Base-by-base conservation (phyloP, 495 filamentous ascomycete species). In the Penicillium canariense region DNA sequence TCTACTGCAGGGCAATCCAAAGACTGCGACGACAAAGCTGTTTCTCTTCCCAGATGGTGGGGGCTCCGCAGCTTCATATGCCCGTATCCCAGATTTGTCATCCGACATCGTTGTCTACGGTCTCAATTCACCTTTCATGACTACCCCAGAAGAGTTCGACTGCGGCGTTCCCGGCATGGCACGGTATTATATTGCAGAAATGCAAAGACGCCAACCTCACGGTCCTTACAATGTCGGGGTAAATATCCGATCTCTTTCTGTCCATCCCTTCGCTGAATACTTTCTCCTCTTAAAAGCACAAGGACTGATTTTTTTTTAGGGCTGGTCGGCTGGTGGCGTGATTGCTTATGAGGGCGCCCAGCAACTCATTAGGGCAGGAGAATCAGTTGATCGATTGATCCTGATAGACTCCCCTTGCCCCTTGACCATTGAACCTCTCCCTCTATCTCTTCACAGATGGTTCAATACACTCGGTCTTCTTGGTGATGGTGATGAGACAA, bases 31-130 rank as follows among this genome's bases (percentile, higher is more conserved):
- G 3, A 83, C 81, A 65, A 82, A 77, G 32, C 72, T 95, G 12
- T 85, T 88, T 69, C 81, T 93, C 53, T 73, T 93, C 34, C 89
- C 90, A 15, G 90, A 93, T 60, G 90, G 90, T 17, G 83, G 81
- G 50, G 90, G 90, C 17, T 85, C 83, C 22, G 80, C 85, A 8
- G 80, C 80, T 12, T 84, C 83, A 2, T 90, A 89, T 70, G 74
- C 74, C 0, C 70, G 76, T 42, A 75, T 89, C 10, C 72, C 77
- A 12, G 54, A 70, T 4, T 20, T 75, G 2, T 22, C 23, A 8
- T 59, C 84, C 12, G 74, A 77, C 17, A 58, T 76, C 14, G 67
- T 74, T 17, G 70, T 85, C 47, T 77, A 75, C n/a, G 86, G 82
- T 22, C 79, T 89, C 52, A 85, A 83, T 59, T 85, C 78, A 15